A percentile compares a stretch with the other conserved stretches of the same genome.
phyloP scores from a whole-genome alignment of 371 early-diverging fungal genomes.

The Zychaea mexicana region DNA sequence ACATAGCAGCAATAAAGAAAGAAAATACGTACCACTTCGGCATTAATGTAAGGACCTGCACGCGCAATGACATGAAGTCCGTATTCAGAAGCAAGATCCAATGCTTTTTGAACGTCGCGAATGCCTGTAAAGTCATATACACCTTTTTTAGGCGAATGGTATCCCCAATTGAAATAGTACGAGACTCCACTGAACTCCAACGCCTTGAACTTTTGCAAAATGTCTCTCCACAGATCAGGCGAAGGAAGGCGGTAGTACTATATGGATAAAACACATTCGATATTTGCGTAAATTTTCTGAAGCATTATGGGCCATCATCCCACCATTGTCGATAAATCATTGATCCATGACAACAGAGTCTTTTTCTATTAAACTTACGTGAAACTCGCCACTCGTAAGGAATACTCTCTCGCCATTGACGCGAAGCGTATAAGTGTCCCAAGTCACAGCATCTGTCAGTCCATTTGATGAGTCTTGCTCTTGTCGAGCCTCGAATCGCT shows the following conservation, averaged over 20 bases:
- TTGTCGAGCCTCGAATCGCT: too few species aligned
- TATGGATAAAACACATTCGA: too few species aligned
- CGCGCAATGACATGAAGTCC: slow-evolving; percentile 24
- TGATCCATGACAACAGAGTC: neutral
- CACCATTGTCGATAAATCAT: too few species aligned
- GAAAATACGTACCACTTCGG: slow-evolving; percentile 14
- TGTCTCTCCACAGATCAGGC: slow-evolving; percentile 17
- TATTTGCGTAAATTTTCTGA: neutral
- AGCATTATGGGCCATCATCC: too few species aligned
- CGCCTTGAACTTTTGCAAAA: slow-evolving; percentile 69
- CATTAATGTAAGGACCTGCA: slow-evolving; percentile 29
- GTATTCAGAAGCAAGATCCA: slow-evolving; percentile 16
- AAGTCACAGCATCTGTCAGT: slow-evolving; percentile 13
- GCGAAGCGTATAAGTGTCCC: slow-evolving; percentile 22
- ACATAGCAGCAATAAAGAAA: neutral
- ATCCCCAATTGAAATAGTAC: slow-evolving; percentile 76
- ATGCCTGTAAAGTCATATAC: slow-evolving; percentile 22
- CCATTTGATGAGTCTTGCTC: slow-evolving; percentile 1
- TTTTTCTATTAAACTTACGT: slow-evolving; percentile 6
- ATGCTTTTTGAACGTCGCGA: slow-evolving; percentile 21
- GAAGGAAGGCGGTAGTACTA: slow-evolving; percentile 22
- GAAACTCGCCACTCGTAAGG: slow-evolving; percentile 15
- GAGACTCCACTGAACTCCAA: slow-evolving; percentile 98
- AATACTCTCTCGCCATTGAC: slow-evolving; percentile 20
- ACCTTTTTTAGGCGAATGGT: slow-evolving; percentile 21